These are phyloP conservation scores for Populus pruinosa DNA, from an alignment of 345 rosid species.

Conservation along the genomic window DNA sequence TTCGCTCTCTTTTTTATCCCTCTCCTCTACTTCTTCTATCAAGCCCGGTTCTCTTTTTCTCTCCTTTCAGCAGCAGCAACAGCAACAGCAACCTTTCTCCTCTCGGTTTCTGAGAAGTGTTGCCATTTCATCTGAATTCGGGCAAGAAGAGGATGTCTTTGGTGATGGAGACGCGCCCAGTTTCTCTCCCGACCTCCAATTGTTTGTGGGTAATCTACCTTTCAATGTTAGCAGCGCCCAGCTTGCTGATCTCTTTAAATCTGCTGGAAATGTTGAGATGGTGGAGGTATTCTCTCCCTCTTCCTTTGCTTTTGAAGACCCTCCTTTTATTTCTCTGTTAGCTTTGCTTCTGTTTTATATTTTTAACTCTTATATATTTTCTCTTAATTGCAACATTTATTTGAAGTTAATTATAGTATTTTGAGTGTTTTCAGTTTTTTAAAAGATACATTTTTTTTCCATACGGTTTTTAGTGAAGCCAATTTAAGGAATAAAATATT, in stretches of 20 bases:
- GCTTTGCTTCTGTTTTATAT: neutral
- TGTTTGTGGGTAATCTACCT: conserved; percentile 96
- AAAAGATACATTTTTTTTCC: neutral
- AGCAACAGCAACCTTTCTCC: neutral
- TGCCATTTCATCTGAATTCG: conserved; percentile 56
- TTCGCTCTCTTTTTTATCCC: conserved; percentile 33
- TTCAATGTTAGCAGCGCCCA: conserved; percentile 81
- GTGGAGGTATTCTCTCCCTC: conserved; percentile 64
- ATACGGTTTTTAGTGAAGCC: neutral
- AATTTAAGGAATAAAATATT: neutral
- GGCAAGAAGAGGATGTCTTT: conserved; percentile 55
- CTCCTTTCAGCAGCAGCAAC: neutral
- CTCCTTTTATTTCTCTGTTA: neutral
- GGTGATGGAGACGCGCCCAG: conserved; percentile 41
- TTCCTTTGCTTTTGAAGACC: neutral
- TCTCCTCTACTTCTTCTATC: conserved; percentile 25
- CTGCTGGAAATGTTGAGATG: conserved; percentile 87
- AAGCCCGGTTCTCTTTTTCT: conserved; percentile 35
- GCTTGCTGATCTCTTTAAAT: conserved; percentile 77
- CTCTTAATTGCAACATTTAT: neutral
- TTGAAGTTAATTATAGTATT: neutral
- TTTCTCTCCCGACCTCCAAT: conserved; percentile 70
- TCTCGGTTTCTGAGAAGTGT: conserved; percentile 59
- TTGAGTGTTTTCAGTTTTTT: neutral
- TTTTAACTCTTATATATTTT: neutral